Evolutionary conservation across 2,329 filamentous ascomycete species (phyloP).

Genomic region (Didymella pomorum): DNA sequence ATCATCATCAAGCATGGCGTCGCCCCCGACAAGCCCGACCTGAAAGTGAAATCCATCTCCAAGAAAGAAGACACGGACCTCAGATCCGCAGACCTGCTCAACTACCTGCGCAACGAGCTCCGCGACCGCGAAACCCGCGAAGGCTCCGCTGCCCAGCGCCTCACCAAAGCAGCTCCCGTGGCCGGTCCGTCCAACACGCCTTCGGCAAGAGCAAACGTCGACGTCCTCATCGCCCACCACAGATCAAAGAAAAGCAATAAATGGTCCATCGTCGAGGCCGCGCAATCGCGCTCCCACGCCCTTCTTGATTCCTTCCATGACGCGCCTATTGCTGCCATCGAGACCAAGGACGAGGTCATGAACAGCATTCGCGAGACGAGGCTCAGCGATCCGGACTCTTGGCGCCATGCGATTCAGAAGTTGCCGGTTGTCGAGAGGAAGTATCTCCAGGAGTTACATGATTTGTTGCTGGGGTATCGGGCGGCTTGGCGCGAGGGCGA

Average conservation of each 20-base stretch:
- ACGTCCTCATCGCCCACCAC: slow-evolving; percentile 82
- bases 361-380: slow-evolving; percentile 76
- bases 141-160: slow-evolving; percentile 52
- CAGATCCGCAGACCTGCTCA: slow-evolving; percentile 73
- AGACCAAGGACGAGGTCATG: slow-evolving; percentile 84
- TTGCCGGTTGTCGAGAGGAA: slow-evolving; percentile 79
- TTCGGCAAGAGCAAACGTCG: slow-evolving; percentile 69
- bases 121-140: slow-evolving; percentile 77
- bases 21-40: slow-evolving; percentile 59
- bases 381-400: slow-evolving; percentile 81
- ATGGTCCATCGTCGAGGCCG: slow-evolving; percentile 82
- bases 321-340: slow-evolving; percentile 85
- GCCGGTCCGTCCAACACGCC: slow-evolving; percentile 29
- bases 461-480: slow-evolving; percentile 72
- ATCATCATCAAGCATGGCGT: slow-evolving; percentile 84
- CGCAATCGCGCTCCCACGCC: slow-evolving; percentile 63
- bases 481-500: slow-evolving; percentile 61
- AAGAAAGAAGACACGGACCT: slow-evolving; percentile 82
- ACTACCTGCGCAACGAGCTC: slow-evolving; percentile 82
- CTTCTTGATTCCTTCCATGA: slow-evolving; percentile 75
- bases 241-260: slow-evolving; percentile 92
- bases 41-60: slow-evolving; percentile 81
- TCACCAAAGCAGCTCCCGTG: slow-evolving; percentile 30
- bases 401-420: slow-evolving; percentile 81
- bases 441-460: slow-evolving; percentile 83